phyloP scores from a whole-genome alignment of 164 flowering plant species.

The Umbilicus rupestris region DNA sequence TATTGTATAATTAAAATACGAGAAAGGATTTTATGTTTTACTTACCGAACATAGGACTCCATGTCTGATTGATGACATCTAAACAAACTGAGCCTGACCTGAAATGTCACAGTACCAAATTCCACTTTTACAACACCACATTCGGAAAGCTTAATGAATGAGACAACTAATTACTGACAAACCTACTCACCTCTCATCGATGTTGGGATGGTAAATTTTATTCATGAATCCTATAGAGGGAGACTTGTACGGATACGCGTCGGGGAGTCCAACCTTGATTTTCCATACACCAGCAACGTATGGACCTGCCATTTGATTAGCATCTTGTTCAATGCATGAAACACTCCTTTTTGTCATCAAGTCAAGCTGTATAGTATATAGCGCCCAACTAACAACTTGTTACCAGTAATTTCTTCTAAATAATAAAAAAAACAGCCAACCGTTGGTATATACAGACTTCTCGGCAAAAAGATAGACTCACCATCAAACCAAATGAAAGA shows the following conservation, averaged over 20 bases:
- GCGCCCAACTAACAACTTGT: neutral
- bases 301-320: slow-evolving; percentile 41
- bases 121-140: neutral
- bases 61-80: slow-evolving; percentile 93
- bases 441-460: too few species aligned
- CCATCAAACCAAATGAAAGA: too few species aligned
- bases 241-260: slow-evolving; percentile 97
- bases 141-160: neutral
- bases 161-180: neutral
- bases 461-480: too few species aligned
- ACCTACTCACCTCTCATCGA: slow-evolving; percentile 76
- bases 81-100: slow-evolving; percentile 98
- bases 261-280: slow-evolving; percentile 86
- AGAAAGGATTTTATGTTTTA: neutral
- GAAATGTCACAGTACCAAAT: slow-evolving; percentile 19
- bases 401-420: neutral
- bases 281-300: slow-evolving; percentile 92
- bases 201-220: slow-evolving; percentile 96
- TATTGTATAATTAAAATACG: neutral
- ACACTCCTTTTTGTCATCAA: neutral
- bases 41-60: slow-evolving; percentile 99
- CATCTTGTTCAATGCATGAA: neutral
- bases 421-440: neutral
- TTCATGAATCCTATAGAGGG: slow-evolving; percentile 93
- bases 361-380: neutral